Base-by-base conservation (phyloP, 305 asterid species). In the Petunia hybrid region DNA sequence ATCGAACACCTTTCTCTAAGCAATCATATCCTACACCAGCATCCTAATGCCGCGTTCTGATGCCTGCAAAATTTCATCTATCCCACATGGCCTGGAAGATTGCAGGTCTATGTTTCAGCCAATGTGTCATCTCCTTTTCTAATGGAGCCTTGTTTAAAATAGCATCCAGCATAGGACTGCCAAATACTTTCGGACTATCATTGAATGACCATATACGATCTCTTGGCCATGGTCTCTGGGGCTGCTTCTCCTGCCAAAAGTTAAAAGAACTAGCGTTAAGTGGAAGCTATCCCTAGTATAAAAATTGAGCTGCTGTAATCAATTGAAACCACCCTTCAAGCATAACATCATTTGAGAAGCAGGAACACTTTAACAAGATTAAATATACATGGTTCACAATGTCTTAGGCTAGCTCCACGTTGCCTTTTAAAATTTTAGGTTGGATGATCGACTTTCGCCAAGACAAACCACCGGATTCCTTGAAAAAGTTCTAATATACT, bases 151-250 rank as follows among this genome's bases (percentile, higher is more conserved):
- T 91, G 81, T 88, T 81, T 82, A 97, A 78, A 57, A 92, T 87
- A n/a, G 97, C 90, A 79, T 97, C 99, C 43, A 97, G 79, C 97
- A 91, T 93, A 3, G 99, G 99, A 79, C 97, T 95, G 48, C 99
- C 99, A 14, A 95, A 82, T 4, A 97, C 71, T 86, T 87, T 90
- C 12, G 86, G 87, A 45, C 82, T 81, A 84, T 87, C 89, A 85
- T 90, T 91, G 90, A 92, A 97, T 48, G 98, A 89, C 99, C 99
- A 97, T 83, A 97, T 93, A 62, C 90, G 82, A 79, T 91, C 99
- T 88, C 91, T 95, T 0, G 99, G 98, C 99, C 99, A 97, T 2
- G 97, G 85, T 88, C 94, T 91, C 89, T 97, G 98, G 1, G 92
- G 89, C 82, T 90, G 99, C 89, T 89, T 97, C 89, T 93, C 97